Evolutionary conservation across 2,329 filamentous ascomycete genomes (phyloP).

Genomic region (Aureobasidium melanogenum): DNA sequence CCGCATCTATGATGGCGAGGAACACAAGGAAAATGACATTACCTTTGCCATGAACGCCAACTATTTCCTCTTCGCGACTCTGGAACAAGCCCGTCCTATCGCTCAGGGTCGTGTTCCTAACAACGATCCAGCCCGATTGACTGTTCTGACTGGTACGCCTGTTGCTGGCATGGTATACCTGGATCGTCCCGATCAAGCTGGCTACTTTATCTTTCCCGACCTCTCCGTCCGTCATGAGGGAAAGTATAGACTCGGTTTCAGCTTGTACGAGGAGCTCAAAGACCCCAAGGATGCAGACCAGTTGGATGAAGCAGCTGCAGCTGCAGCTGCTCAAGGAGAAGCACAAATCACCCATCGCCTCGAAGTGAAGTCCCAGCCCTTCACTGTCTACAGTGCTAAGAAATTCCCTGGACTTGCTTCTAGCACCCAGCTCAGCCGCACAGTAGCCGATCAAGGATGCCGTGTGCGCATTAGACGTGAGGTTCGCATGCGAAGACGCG

Average conservation of each 20-base stretch:
- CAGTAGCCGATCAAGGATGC: constrained; percentile 92
- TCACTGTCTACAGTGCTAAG: constrained; percentile 91
- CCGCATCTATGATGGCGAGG: constrained; percentile 65
- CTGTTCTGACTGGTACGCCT: constrained; percentile 86
- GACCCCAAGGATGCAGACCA: constrained; percentile 68
- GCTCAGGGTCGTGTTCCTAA: constrained; percentile 68
- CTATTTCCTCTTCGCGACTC: constrained; percentile 91
- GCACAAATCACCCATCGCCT: constrained; percentile 72
- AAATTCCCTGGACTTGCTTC: constrained; percentile 92
- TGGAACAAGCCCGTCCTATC: constrained; percentile 77
- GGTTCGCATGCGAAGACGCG: constrained; percentile 80
- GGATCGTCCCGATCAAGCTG: constrained; percentile 68
- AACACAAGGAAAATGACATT: constrained; percentile 40
- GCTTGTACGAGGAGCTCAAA: constrained; percentile 89
- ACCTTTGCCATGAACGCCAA: constrained; percentile 93
- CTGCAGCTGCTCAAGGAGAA: constrained; percentile 31
- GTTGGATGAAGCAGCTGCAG: constrained; percentile 28
- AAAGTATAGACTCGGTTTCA: constrained; percentile 83
- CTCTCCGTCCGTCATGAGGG: constrained; percentile 93
- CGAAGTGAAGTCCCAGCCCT: constrained; percentile 79
- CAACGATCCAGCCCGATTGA: constrained; percentile 58
- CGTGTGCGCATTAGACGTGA: constrained; percentile 92
- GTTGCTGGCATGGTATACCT: constrained; percentile 95
- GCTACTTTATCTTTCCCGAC: constrained; percentile 97
- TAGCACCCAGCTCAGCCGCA: constrained; percentile 79